Evolutionary conservation across 1,284 basidiomycete species (phyloP), one percentile per base, ranked within the genome.

Genomic region (Tilletiopsis washingtonensis): DNA sequence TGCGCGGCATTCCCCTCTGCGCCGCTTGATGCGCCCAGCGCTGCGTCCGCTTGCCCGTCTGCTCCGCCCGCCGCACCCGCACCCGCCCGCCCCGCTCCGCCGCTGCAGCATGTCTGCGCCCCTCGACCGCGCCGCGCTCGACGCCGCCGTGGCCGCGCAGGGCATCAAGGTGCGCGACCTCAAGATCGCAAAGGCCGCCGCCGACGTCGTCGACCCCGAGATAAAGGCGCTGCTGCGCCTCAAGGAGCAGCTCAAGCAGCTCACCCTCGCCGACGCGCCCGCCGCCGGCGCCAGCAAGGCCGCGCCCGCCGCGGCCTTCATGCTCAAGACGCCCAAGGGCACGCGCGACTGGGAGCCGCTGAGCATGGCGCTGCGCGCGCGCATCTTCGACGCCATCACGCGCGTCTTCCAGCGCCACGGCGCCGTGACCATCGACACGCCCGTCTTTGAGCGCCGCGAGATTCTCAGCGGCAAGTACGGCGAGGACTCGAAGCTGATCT

Each of bases 401-500:
- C 82, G 85, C 4, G 82, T 84, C 57, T 99, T 98, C 75, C 83
- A 88, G 49, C 81, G 83, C 14, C 94, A 86, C 72, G 93, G 94
- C 32, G 93, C 85, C 2, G 81, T 84, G 51, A 91, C 88, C 56
- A 88, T 98, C 56, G 93, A 98, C 75, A 98, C 93, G 1, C 93
- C 93, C 51, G 91, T 97, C 17, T 97, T 98, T 68, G 93, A 98
- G 77, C 84, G 93, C 57, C 91, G 91, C 74, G 93, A 98, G 71
- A 85, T 98, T 57, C 78, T 97, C 41, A 82, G 88, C 0, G 93
- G 90, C 58, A 98, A 97, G 77, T 70, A 73, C 38, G 74, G 74
- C 51, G 94, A 98, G 76, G 93, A 98, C 74, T 82, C 85, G 43
- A 98, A 99, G 76, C 84, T 98, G 66, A 98, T 98, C 64, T 98